Percentiles rank a stretch among this genome's conserved stretches.
These are phyloP conservation scores for Phytophthora pluvialis DNA, from an alignment of 352 stramenopile species.

Conservation along the genomic window DNA sequence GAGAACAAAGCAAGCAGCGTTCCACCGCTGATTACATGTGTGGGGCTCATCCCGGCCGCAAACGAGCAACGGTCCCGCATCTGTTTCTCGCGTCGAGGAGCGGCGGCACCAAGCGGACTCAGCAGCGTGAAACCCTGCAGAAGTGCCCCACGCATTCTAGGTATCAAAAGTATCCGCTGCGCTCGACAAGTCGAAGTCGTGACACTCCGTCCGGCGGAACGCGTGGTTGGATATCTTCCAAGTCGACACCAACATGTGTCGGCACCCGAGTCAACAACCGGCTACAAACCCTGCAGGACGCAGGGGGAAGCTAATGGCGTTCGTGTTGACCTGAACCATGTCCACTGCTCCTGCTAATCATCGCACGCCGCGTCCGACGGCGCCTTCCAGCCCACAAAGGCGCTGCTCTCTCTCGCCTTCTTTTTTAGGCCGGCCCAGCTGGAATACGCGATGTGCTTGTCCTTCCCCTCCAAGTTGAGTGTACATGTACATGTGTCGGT, in stretches of 20 bases:
- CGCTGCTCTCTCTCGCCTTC: constrained; percentile 10
- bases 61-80: constrained; percentile 23
- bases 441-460: constrained; percentile 7
- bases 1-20: constrained; percentile 5
- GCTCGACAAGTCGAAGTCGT: constrained; percentile 34
- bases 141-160: constrained; percentile 10
- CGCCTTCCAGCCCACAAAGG: constrained; percentile 13
- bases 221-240: constrained; percentile 22
- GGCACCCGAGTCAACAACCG: constrained; percentile 1
- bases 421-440: constrained; percentile 25
- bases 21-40: constrained; percentile 24
- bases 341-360: constrained; percentile 16
- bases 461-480: constrained; percentile 22
- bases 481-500: no score
- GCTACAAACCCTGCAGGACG: constrained; percentile 6
- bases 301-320: constrained; percentile 3
- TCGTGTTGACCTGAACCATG: constrained; percentile 12
- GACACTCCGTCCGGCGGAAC: constrained; percentile 22
- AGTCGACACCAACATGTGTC: constrained; percentile 28
- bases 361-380: constrained; percentile 2
- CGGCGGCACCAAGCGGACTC: constrained; percentile 19
- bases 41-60: constrained; percentile 12
- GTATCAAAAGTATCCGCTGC: constrained; percentile 33
- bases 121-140: background rate
- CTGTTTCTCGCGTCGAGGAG: constrained; percentile 28